A percentile compares a stretch with the other conserved stretches of the same genome.
phyloP scores from a whole-genome alignment of 1,284 basidiomycete genomes.

The Papiliotrema nemorosa region DNA sequence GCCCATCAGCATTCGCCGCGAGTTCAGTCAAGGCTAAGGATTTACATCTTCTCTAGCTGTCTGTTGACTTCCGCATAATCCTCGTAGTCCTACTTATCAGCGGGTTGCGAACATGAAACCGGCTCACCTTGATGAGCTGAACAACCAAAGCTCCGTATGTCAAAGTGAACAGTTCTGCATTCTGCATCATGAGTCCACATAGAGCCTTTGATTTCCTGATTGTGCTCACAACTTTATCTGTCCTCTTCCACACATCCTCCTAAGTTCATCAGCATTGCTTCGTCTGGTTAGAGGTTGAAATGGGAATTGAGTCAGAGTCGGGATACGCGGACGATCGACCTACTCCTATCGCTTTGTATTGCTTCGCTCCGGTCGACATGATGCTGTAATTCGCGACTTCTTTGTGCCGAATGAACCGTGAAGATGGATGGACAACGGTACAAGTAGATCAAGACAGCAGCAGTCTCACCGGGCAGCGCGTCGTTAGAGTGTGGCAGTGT shows the following conservation, averaged over 20 bases:
- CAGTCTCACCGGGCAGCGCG: no score
- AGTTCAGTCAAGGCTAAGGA: conserved; percentile 15
- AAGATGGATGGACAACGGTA: no score
- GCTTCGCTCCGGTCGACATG: conserved; percentile 34
- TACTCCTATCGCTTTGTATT: conserved; percentile 49
- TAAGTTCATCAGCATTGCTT: conserved; percentile 13
- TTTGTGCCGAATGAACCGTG: no score
- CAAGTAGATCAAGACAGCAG: no score
- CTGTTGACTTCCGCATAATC: conserved; percentile 81
- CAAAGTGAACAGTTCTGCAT: conserved; percentile 93
- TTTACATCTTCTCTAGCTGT: conserved; percentile 62
- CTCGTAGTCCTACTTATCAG: conserved; percentile 73
- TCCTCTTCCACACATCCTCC: conserved; percentile 88
- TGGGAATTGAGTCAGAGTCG: no score
- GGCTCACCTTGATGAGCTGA: conserved; percentile 76
- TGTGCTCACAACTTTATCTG: conserved; percentile 80
- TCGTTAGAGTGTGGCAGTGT: no score
- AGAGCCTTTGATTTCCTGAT: neutral
- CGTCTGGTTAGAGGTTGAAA: no score
- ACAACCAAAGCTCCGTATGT: conserved; percentile 98
- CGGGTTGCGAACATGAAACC: neutral
- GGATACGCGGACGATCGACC: no score
- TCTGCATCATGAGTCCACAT: conserved; percentile 54
- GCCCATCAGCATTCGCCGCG: conserved; percentile 7
- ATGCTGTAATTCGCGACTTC: no score